Percentiles rank a stretch among this genome's conserved stretches.
These are phyloP conservation scores for Musa beccarii DNA, from an alignment of 176 grass and related monocot species.

Conservation along the genomic window DNA sequence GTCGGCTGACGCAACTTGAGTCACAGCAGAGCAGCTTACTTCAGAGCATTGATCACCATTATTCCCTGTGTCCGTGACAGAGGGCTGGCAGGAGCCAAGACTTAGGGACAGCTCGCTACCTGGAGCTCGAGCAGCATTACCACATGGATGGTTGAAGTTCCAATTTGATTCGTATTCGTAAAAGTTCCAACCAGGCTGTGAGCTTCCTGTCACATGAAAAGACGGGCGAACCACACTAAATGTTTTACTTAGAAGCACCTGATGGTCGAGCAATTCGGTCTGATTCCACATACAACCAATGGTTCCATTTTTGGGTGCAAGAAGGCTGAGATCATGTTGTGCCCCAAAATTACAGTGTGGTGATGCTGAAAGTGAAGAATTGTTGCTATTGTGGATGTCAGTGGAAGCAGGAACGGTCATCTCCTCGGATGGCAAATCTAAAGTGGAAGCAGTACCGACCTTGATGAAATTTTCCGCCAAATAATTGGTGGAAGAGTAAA, in stretches of 20 bases:
- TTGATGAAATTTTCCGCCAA: slow-evolving; percentile 19
- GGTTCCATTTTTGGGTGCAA: slow-evolving; percentile 16
- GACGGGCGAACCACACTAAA: slow-evolving; percentile 18
- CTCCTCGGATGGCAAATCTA: slow-evolving; percentile 15
- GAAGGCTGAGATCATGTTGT: slow-evolving; percentile 12
- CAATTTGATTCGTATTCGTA: slow-evolving; percentile 6
- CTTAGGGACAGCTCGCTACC: slow-evolving; percentile 55
- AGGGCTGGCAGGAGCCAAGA: slow-evolving; percentile 31
- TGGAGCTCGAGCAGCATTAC: slow-evolving; percentile 21
- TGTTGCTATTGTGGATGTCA: slow-evolving; percentile 22
- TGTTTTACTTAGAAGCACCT: not conserved
- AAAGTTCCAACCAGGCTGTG: slow-evolving; percentile 12
- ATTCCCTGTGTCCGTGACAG: slow-evolving; percentile 20
- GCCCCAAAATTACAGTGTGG: slow-evolving; percentile 7
- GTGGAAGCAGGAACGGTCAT: slow-evolving; percentile 16
- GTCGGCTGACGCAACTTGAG: slow-evolving; percentile 20
- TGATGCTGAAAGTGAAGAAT: slow-evolving; percentile 4
- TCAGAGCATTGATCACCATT: slow-evolving; percentile 43
- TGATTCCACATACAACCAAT: slow-evolving; percentile 13
- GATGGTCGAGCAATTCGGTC: slow-evolving; percentile 8
- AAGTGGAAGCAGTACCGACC: slow-evolving; percentile 17
- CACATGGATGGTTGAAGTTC: slow-evolving; percentile 20
- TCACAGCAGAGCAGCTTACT: slow-evolving; percentile 47
- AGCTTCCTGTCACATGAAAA: slow-evolving; percentile 14
- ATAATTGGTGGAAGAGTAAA: slow-evolving; percentile 22